Base-by-base conservation (phyloP, 495 filamentous ascomycete genomes). In the Neurospora africana region DNA sequence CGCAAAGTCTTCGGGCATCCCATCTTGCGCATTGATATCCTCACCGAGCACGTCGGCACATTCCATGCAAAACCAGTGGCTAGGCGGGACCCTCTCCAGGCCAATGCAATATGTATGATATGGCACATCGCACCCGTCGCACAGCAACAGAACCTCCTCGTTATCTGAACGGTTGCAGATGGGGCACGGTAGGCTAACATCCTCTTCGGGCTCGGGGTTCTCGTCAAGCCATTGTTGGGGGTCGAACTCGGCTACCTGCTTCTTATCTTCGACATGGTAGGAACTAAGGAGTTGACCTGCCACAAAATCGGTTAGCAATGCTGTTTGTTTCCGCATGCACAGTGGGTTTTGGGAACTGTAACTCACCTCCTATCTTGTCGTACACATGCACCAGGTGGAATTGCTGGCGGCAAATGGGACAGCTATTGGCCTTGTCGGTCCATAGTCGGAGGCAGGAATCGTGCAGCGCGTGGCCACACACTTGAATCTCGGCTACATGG, bases 401-500 rank as follows among this genome's bases (percentile, higher is more conserved):
- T 76, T 84, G 90, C 76, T 91, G 90, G 71, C 95, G 92, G 80
- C 95, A 99, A 80, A 98, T 96, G 17, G 95, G 95, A 79, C 95
- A 99, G 79, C 93, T 97, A 82, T 98, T 99, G 71, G 96, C 95
- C 78, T 95, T 89, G 82, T 95, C 93, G 38, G 91, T 92, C 95
- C 95, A 99, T 72, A 93, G 92, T 76, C 90, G 89, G 72, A 99
- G 83, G 78, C 95, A 99, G 68, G 91, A 89, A 81, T 99, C 89
- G 79, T 99, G 95, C 74, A 98, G 82, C 70, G 92, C 87, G 84
- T 99, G 95, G 53, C 90, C 90, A 82, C 95, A 99, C 41, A 93
- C 76, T 72, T 84, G 77, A 47, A 88, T 87, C 47, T 83, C 73
- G 41, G 86, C 86, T 68, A 88, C 82, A 68, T 80, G 75, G 70